Evolutionary conservation across 305 asterid species (phyloP).

Genomic region (Coffea humblotiana): DNA sequence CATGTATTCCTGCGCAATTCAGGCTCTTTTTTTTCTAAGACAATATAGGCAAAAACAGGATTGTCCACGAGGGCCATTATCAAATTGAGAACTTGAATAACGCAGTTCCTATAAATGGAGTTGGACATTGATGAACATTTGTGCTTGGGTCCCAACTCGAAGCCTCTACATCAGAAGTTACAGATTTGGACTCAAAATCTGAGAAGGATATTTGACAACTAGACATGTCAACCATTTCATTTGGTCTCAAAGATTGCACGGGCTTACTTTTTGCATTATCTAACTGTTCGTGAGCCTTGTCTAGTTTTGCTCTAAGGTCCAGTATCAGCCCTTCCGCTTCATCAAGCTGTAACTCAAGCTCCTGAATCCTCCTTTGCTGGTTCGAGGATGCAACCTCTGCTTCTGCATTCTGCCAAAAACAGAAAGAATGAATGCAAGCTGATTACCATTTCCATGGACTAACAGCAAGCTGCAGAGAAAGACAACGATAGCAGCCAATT

Average conservation of each 20-base stretch:
- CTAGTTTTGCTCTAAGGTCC: constrained; percentile 63
- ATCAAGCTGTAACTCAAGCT: constrained; percentile 70
- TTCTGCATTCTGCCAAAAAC: constrained; percentile 41
- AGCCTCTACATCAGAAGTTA: constrained; percentile 16
- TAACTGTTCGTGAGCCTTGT: constrained; percentile 41
- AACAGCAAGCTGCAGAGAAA: neutral
- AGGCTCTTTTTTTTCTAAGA: constrained; percentile 19
- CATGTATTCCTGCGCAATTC: constrained; percentile 32
- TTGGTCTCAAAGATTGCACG: constrained; percentile 16
- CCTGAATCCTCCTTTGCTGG: constrained; percentile 46
- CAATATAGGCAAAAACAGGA: constrained; percentile 26
- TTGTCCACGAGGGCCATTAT: constrained; percentile 23
- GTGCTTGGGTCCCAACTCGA: constrained; percentile 4
- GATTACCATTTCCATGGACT: constrained; percentile 11
- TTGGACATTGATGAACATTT: constrained; percentile 8
- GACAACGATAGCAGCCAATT: neutral
- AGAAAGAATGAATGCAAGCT: constrained; percentile 13
- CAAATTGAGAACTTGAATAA: constrained; percentile 11
- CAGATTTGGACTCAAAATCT: constrained; percentile 22
- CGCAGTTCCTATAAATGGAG: constrained; percentile 18
- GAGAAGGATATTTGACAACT: constrained; percentile 20
- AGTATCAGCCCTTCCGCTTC: constrained; percentile 77
- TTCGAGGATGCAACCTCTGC: constrained; percentile 37
- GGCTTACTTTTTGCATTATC: constrained; percentile 34
- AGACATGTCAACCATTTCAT: constrained; percentile 22